phyloP scores from a whole-genome alignment of 2,329 filamentous ascomycete species.

The Fusarium papillatum region DNA sequence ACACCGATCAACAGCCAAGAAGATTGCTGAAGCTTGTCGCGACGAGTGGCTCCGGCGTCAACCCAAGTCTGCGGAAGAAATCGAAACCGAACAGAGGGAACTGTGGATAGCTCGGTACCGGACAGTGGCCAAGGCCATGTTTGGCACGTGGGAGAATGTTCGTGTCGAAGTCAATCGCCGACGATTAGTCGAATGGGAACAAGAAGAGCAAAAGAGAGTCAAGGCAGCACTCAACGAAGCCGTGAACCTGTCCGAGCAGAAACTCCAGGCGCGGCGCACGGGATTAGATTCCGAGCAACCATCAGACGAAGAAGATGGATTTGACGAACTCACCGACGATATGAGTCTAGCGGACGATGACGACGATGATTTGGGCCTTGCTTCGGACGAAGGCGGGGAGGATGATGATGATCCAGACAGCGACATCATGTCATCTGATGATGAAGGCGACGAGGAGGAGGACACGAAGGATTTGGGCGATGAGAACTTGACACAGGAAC shows the following conservation, averaged over 20 bases:
- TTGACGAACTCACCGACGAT: constrained; percentile 63
- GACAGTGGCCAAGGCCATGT: constrained; percentile 72
- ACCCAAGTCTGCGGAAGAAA: constrained; percentile 83
- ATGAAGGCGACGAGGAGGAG: constrained; percentile 72
- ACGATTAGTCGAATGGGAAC: constrained; percentile 73
- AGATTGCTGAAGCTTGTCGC: constrained; percentile 82
- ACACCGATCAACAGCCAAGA: constrained; percentile 84
- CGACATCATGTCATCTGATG: constrained; percentile 72
- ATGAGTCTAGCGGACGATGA: constrained; percentile 52
- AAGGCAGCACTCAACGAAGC: constrained; percentile 80
- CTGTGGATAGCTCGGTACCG: constrained; percentile 78
- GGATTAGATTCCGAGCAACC: constrained; percentile 66
- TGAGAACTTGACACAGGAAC: constrained; percentile 77
- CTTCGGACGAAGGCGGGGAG: constrained; percentile 54
- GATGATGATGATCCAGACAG: constrained; percentile 57
- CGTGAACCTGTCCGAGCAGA: constrained; percentile 78
- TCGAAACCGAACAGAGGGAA: constrained; percentile 82
- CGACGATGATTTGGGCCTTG: constrained; percentile 49
- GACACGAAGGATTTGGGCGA: constrained; percentile 67
- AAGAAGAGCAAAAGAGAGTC: constrained; percentile 73
- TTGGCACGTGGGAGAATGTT: constrained; percentile 75
- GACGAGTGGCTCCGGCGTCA: constrained; percentile 82
- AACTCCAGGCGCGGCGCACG: constrained; percentile 72
- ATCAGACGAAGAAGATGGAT: constrained; percentile 59
- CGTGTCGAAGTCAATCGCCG: constrained; percentile 71